Percentiles rank a stretch among this genome's conserved stretches.
Evolutionary conservation across 768 basidiomycete species (phyloP).

Genomic region (Suillus cothurnatus): DNA sequence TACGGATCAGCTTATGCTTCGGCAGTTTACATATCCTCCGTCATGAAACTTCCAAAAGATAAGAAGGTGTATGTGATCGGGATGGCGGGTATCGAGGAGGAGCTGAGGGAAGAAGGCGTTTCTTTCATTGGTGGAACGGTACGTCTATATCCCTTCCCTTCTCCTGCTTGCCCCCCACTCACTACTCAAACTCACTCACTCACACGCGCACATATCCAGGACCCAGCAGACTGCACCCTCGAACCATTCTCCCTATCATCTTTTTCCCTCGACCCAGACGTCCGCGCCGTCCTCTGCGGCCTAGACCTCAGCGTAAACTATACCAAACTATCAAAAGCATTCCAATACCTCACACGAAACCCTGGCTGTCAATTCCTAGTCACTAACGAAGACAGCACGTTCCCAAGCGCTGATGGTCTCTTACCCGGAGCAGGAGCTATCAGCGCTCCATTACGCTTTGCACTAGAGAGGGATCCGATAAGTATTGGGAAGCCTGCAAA

Average conservation of each 20-base stretch:
- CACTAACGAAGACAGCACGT: constrained; percentile 94
- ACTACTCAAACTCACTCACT: neutral
- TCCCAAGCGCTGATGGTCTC: constrained; percentile 69
- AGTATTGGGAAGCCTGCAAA: constrained; percentile 89
- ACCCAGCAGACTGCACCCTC: constrained; percentile 81
- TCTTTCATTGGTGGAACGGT: constrained; percentile 84
- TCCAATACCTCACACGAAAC: constrained; percentile 84
- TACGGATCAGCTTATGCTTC: constrained; percentile 93
- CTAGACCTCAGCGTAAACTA: constrained; percentile 88
- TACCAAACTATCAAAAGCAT: constrained; percentile 91
- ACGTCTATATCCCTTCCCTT: constrained; percentile 26
- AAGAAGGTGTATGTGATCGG: constrained; percentile 98
- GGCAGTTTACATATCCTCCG: constrained; percentile 84
- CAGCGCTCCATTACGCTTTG: constrained; percentile 78
- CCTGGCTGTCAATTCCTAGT: constrained; percentile 81
- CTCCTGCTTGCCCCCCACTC: neutral
- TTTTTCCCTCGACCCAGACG: constrained; percentile 73
- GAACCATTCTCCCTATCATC: constrained; percentile 64
- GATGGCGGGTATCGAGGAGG: constrained; percentile 89
- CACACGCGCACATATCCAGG: constrained; percentile 47
- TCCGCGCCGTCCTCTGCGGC: constrained; percentile 95
- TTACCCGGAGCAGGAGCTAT: constrained; percentile 88
- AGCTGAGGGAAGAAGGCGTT: constrained; percentile 87
- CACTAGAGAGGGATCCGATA: constrained; percentile 69
- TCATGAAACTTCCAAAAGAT: constrained; percentile 84